Percentiles rank a stretch among this genome's conserved stretches.
Evolutionary conservation across 441 rosid species (phyloP).

Genomic region (Populus hybrid): DNA sequence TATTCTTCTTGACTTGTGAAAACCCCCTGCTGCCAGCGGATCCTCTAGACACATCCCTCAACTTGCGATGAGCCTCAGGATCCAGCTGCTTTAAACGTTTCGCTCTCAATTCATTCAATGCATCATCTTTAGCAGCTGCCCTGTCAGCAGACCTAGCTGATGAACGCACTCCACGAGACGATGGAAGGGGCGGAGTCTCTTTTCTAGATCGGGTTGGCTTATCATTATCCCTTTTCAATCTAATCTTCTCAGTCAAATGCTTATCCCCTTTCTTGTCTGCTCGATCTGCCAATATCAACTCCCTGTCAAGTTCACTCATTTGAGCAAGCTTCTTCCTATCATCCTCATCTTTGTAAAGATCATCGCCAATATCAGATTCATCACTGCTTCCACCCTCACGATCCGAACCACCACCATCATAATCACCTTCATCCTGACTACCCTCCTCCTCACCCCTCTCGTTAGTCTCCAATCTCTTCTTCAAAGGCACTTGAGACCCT

Average conservation of each 20-base stretch:
- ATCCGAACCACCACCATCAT: slow-evolving; percentile 52
- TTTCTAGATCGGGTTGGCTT: slow-evolving; percentile 56
- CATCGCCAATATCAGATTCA: slow-evolving; percentile 86
- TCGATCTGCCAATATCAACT: slow-evolving; percentile 80
- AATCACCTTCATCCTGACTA: slow-evolving; percentile 61
- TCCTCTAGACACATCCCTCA: slow-evolving; percentile 76
- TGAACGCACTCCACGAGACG: slow-evolving; percentile 69
- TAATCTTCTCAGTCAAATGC: slow-evolving; percentile 71
- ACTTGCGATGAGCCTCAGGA: slow-evolving; percentile 69
- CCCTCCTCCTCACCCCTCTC: slow-evolving; percentile 81
- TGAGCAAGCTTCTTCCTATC: slow-evolving; percentile 73
- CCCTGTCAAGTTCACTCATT: slow-evolving; percentile 87
- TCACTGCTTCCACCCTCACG: slow-evolving; percentile 73
- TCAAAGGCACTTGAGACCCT: slow-evolving; percentile 87
- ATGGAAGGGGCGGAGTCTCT: slow-evolving; percentile 58
- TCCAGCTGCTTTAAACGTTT: slow-evolving; percentile 92
- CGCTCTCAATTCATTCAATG: slow-evolving; percentile 82
- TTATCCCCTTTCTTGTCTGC: slow-evolving; percentile 95
- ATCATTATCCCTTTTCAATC: slow-evolving; percentile 74
- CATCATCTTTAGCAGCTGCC: slow-evolving; percentile 90
- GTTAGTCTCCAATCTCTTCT: slow-evolving; percentile 72
- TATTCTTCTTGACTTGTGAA: slow-evolving; percentile 64
- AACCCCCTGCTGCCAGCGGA: slow-evolving; percentile 53
- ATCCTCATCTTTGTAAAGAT: slow-evolving; percentile 85
- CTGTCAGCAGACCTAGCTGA: slow-evolving; percentile 95